Base-by-base conservation (phyloP, 2,329 filamentous ascomycete species). In the Paraphoma chrysanthemicola region DNA sequence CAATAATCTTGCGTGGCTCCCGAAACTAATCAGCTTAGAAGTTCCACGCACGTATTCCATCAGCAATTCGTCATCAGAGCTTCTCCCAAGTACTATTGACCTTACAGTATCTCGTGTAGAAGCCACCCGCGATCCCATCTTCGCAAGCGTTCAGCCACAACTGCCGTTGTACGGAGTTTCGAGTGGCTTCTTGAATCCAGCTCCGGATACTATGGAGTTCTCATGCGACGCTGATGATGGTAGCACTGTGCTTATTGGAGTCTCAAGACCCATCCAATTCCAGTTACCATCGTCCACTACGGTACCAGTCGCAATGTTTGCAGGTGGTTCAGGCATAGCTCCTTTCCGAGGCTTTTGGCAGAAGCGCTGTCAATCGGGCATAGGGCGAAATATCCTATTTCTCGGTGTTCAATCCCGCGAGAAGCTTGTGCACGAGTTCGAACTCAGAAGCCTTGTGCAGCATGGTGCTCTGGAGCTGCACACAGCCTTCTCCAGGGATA, bases 271-370 rank as follows among this genome's bases (percentile, higher is more conserved):
- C 0, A 75, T 82, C 1, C 76, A 81, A 6, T 85, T 85, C 64
- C 82, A 85, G 44, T 73, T 85, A 0, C 83, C 83, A 0, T 70
- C 83, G 2, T 80, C 82, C 28, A 72, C 75, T 8, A 81, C 81
- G 33, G 80, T 81, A 0, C 83, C 82, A 0, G 82, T 82, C 14
- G 82, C 82, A 0, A 84, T 81, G 68, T 85, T 85, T 59, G 83
- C 83, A 0, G 83, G 83, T 11, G 83, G 82, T 0, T 83, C 80
- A 42, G 83, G 83, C 1, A 83, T 85, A 28, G 83, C 83, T 0
- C 82, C 83, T 0, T 85, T 85, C 70, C 75, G 83, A 4, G 81
- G 81, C 48, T 85, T 85, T 65, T 85, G 82, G 82, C 81, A 84
- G 66, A 74, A 80, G 10, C 78, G 83, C 0, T 73, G 77, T 6